Conservation (phyloP, 345 rosid species). For the Aegle marmelos region DNA sequence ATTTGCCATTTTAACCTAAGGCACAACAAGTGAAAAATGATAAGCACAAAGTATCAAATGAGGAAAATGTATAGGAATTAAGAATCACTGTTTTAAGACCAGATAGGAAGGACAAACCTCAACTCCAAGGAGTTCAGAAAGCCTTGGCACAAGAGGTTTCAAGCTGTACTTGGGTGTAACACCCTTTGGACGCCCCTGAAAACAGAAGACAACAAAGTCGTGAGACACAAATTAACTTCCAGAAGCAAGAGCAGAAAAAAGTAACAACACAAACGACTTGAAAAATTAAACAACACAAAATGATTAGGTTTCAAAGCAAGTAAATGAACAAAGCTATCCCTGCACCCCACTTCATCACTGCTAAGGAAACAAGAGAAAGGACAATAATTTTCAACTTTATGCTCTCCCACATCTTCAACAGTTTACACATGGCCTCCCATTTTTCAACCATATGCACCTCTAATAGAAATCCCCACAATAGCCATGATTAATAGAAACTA, state of each 20-base stretch:
- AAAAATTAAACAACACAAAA: background rate
- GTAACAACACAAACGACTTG: background rate
- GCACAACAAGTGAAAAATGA: background rate
- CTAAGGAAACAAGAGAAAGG: no score
- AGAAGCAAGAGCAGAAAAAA: background rate
- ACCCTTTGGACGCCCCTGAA: slow-evolving; percentile 97
- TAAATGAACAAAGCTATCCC: background rate
- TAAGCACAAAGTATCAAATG: background rate
- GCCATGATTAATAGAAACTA: background rate
- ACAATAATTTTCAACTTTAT: background rate
- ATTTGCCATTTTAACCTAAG: slow-evolving; percentile 78
- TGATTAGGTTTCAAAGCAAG: background rate
- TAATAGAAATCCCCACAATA: background rate
- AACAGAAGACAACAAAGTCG: slow-evolving; percentile 13
- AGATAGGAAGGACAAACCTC: slow-evolving; percentile 40
- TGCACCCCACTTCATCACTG: background rate
- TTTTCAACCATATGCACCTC: background rate
- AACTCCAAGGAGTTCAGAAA: slow-evolving; percentile 81
- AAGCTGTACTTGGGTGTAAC: slow-evolving; percentile 91
- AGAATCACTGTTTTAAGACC: background rate
- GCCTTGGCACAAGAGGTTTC: slow-evolving; percentile 89
- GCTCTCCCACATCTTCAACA: background rate
- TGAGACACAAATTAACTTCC: background rate
- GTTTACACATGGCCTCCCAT: background rate
- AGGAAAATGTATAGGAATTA: background rate